Conservation (phyloP, 164 flowering plant species). For the Platanus orientalis region DNA sequence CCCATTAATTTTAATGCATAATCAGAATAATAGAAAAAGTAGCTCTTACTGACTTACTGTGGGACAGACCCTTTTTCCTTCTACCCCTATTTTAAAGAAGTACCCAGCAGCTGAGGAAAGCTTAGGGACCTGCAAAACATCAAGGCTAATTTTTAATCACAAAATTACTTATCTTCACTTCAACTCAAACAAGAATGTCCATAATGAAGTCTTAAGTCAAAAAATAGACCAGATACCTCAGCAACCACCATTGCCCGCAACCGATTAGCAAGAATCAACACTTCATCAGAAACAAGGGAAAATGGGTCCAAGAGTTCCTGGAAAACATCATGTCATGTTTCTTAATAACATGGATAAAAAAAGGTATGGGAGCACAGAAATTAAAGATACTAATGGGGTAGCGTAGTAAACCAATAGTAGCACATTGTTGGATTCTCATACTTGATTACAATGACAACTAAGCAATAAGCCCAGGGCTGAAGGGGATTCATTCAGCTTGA, state of each 20-base stretch:
- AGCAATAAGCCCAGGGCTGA: no score
- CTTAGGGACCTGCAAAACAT: slow-evolving; percentile 69
- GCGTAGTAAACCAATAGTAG: no score
- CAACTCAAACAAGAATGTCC: neutral
- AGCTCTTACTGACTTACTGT: no score
- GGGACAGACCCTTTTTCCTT: slow-evolving; percentile 94
- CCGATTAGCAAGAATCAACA: slow-evolving; percentile 63
- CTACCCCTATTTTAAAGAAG: slow-evolving; percentile 89
- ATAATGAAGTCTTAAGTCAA: neutral
- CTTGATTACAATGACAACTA: no score
- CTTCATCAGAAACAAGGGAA: slow-evolving; percentile 93
- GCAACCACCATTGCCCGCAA: slow-evolving; percentile 81
- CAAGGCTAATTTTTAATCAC: slow-evolving; percentile 1
- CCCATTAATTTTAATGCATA: no score
- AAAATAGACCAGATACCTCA: slow-evolving; percentile 53
- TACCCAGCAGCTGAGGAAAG: slow-evolving; percentile 97
- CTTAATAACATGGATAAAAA: neutral
- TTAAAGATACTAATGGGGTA: no score
- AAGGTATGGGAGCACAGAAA: no score
- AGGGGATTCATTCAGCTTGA: no score
- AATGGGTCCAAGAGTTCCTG: slow-evolving; percentile 88
- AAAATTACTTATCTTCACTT: neutral
- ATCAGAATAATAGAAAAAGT: no score
- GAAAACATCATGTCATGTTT: slow-evolving; percentile 1
- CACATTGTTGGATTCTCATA: no score